Evolutionary conservation across 2,329 filamentous ascomycete genomes (phyloP), one percentile per base, ranked within the genome.

Genomic region (Talaromyces marneffei): DNA sequence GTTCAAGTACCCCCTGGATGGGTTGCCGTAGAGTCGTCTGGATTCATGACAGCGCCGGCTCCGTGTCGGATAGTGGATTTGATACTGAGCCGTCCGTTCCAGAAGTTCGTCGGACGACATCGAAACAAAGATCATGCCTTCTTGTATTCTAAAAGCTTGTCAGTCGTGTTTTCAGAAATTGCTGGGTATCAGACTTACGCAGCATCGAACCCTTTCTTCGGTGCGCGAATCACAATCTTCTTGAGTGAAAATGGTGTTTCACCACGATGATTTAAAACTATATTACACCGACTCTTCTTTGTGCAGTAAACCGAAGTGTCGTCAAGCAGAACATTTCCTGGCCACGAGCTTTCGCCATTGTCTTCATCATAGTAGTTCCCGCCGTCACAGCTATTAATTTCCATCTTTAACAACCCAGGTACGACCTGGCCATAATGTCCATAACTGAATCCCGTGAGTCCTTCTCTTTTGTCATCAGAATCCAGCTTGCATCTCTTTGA

Each of bases 231-330:
- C 65, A 95, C 82, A 55, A 97, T 78, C 76, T 93, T 93, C 67
- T 91, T 89, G 60, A 97, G 77, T 59, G 85, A 90, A 69, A 97
- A 97, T 0, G 89, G 85, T 1, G 89, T 88, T 39, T 86, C 86
- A 48, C 90, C 91, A 66, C 89, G 86, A 72, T 97, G 93, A 62
- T 86, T 85, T 61, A 97, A 76, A 12, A 97, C 81, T 67, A 97
- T 85, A 70, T 96, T 96, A 78, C 92, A 97, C 62, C 87, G 85
- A 64, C 89, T 89, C n/a, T 86, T 87, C 72, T 93, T 90, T 39
- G 92, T 96, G 75, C 92, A 95, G 72, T 97, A 97, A 2, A 96
- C 91, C 10, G 88, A 90, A 62, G 82, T 81, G 74, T 97, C 91
- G 72, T 92, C 87, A 66, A 85, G 86, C 64, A 97, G 80, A 29